Conservation (phyloP, 208 protist genomes). For the Crithidia fasciculata region DNA sequence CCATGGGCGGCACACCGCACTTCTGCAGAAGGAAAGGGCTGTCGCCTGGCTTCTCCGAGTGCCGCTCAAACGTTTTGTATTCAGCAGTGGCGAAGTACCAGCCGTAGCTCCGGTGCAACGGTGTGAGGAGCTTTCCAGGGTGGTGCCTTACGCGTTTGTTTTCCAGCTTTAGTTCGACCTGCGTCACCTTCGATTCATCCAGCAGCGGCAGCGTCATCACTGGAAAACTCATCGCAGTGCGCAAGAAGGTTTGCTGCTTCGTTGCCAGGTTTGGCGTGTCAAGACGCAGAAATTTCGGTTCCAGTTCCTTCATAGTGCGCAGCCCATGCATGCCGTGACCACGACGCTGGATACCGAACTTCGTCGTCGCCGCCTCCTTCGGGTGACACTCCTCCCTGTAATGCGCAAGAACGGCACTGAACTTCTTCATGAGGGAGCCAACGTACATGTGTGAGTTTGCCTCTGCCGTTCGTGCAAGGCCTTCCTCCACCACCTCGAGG, state of each 20-base stretch:
- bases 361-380: background rate
- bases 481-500: background rate
- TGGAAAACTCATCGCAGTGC: background rate
- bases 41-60: background rate
- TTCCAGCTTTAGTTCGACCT: background rate
- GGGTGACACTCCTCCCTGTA: background rate
- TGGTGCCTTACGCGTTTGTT: background rate
- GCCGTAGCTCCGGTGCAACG: background rate
- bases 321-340: background rate
- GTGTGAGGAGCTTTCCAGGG: background rate
- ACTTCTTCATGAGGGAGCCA: background rate
- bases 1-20: background rate
- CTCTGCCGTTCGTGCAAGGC: background rate
- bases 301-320: background rate
- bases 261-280: background rate
- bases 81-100: background rate
- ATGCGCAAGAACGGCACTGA: background rate
- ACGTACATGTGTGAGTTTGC: constrained; percentile 4
- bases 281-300: background rate
- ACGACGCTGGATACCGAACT: background rate
- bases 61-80: background rate
- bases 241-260: background rate
- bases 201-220: background rate
- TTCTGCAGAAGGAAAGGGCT: background rate
- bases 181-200: background rate